Base-by-base conservation (phyloP, 768 basidiomycete genomes). In the Boletellus ananiceps region DNA sequence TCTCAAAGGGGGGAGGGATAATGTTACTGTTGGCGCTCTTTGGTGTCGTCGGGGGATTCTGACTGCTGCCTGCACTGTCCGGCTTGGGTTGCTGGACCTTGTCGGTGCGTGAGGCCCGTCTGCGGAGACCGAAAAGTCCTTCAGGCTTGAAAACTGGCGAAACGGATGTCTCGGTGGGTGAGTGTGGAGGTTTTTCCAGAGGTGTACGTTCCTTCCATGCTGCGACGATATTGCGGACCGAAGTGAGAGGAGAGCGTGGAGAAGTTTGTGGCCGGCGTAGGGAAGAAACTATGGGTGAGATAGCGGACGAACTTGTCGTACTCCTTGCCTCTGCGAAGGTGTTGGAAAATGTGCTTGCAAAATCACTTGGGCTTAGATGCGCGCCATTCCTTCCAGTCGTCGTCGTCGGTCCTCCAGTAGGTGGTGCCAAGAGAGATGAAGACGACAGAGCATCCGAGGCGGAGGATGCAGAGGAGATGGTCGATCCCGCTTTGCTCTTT, bases 131-230 rank as follows among this genome's bases (percentile, higher is more conserved):
- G 42, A 71, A 73, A 21, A 57, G 52, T n/a, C 65, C 62, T 11
- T 70, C 63, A 8, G 56, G 33, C 27, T 52, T 57, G 15, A 50
- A 36, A 5, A 68, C 66, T 8, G 74, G 69, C 12, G 77, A 73
- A 38, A 65, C 59, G 1, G 70, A 70, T 0, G 75, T 74, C 1
- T 68, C 72, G 2, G 69, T 68, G 3, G 71, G 57, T 1, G 73
- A 70, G 33, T 72, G 68, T 0, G 59, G 35, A 5, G 40, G 9
- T 14, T 67, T 58, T 2, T 68, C 68, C 12, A 71, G 52, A 18
- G 74, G 84, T 0, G 84, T 84, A 16, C 84, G 78, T 52, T 88
- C 85, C 62, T 88, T 90, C 87, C 88, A 92, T 8, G 84, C 73
- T 0, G 82, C 79, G 7, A 92, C 84, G 34, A 90, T 81, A 55